Evolutionary conservation across 345 rosid species (phyloP).

Genomic region (Eucalyptus marginata): DNA sequence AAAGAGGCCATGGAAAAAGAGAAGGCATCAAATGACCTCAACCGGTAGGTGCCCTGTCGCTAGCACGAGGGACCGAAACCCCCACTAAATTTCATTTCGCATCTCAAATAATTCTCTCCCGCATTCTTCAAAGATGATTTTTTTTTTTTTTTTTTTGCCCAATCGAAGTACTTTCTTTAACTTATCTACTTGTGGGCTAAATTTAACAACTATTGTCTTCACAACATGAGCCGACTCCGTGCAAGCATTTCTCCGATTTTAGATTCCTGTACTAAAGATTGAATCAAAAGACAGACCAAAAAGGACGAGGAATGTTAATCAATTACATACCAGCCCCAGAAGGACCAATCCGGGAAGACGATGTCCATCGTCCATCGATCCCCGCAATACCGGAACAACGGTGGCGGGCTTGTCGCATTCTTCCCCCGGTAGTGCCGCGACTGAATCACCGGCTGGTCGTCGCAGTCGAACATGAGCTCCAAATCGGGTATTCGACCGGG

Average conservation of each 20-base stretch:
- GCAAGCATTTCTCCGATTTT: not conserved
- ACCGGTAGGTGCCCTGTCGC: not conserved
- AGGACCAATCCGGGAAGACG: constrained; percentile 62
- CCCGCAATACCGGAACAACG: constrained; percentile 44
- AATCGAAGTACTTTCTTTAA: not conserved
- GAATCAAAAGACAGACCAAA: not conserved
- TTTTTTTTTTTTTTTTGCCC: not conserved
- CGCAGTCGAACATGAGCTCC: constrained; percentile 50
- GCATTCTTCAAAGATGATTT: not conserved
- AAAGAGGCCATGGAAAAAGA: not conserved
- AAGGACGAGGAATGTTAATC: not conserved
- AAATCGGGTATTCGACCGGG: constrained; percentile 47
- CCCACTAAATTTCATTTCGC: not conserved
- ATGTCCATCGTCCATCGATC: constrained; percentile 15
- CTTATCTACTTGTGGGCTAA: not conserved
- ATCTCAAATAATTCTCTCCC: not conserved
- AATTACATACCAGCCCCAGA: constrained; percentile 53
- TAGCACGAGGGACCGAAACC: not conserved
- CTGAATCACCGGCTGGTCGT: constrained; percentile 23
- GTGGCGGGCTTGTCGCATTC: constrained; percentile 21
- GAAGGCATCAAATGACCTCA: not conserved
- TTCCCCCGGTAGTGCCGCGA: constrained; percentile 12
- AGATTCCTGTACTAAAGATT: not conserved
- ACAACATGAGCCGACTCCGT: not conserved
- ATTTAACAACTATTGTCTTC: not conserved